phyloP scores from a whole-genome alignment of 1,284 basidiomycete genomes.

The Sporisorium exsertum region DNA sequence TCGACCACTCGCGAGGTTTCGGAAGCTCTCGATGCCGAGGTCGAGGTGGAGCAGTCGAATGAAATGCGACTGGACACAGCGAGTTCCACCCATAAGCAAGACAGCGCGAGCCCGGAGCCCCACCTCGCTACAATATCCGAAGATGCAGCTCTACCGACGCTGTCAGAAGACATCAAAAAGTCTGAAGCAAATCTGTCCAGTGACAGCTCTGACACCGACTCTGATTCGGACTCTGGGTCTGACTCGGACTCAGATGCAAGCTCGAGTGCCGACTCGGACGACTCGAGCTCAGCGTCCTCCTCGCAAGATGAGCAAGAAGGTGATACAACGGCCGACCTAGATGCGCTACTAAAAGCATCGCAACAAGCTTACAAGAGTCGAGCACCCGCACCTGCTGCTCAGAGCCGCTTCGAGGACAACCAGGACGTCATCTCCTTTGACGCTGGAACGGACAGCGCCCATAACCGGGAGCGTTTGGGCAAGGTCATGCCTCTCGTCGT shows the following conservation, averaged over 20 bases:
- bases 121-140: constrained; percentile 23
- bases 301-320: constrained; percentile 29
- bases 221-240: constrained; percentile 6
- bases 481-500: constrained; percentile 40
- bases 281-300: constrained; percentile 29
- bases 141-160: constrained; percentile 1
- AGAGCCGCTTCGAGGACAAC: constrained; percentile 42
- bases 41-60: constrained; percentile 9
- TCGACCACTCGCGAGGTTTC: not conserved
- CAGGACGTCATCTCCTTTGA: constrained; percentile 52
- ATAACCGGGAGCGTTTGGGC: constrained; percentile 18
- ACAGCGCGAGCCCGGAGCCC: constrained; percentile 7
- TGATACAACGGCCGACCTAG: constrained; percentile 22
- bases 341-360: constrained; percentile 47
- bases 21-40: constrained; percentile 10
- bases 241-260: constrained; percentile 18
- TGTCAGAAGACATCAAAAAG: not conserved
- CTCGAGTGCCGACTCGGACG: constrained; percentile 18
- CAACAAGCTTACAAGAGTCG: constrained; percentile 43
- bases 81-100: not conserved
- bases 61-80: not conserved
- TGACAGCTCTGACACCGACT: constrained; percentile 17
- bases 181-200: constrained; percentile 3
- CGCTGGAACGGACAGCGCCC: constrained; percentile 3
- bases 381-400: constrained; percentile 2